Evolutionary conservation across 164 flowering plant species (phyloP), one percentile per base, ranked within the genome.

Genomic region (Pachysandra terminalis): DNA sequence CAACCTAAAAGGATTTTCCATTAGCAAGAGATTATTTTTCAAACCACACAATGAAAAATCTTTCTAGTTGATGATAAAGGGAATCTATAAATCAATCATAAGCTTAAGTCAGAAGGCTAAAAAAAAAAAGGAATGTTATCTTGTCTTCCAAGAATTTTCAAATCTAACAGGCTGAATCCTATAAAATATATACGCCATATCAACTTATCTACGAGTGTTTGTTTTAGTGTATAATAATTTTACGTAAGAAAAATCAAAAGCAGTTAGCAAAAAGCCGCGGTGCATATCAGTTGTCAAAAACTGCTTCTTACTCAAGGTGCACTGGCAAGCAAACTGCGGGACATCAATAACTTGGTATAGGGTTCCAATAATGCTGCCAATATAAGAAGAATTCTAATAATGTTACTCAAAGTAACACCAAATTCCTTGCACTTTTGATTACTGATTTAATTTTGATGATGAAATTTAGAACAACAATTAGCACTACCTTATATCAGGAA

Each of bases 1-100:
- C 80, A 80, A 21, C 83, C 83, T 80, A 52, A 61, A 55, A n/a
- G 14, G 62, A 37, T 58, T 66, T 61, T 17, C 24, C 1, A 19
- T 56, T 12, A 35, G 52, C 27, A 66, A 56, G 19, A 68, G 2
- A 61, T 45, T 45, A 45, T 45, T 45, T 5, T 45, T 40, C 45
- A 40, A 5, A 10, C 45, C 10, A 40, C 45, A 40, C 45, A 40
- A 40, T 40, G 10, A 40, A 40, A 40, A 40, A 40, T 40, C 45
- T 45, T 45, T 45, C 17, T 45, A 32, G 37, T 3, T 32, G 37
- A 32, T 32, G 37, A 32, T 7, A 32, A 32, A 32, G 3, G 37
- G 37, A 7, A 32, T 32, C 37, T 32, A 32, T 3, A 7, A 32
- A 32, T 32, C 37, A 3, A 7, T 7, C 3, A 3, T 32, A 32